Base-by-base conservation (phyloP, 2,329 filamentous ascomycete genomes). In the Fusarium robinianum region DNA sequence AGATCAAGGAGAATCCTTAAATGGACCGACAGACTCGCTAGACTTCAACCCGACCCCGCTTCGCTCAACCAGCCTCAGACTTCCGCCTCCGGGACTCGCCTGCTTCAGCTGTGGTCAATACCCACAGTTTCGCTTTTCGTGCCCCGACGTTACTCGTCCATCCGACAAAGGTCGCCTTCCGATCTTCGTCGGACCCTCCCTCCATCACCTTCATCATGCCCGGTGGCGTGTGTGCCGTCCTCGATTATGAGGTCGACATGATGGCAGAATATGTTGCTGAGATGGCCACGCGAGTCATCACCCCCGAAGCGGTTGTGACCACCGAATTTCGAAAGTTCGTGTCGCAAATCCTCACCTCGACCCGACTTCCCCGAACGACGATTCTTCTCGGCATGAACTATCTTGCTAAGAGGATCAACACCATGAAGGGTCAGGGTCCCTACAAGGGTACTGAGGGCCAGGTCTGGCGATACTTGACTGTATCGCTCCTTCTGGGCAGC, bases 201-300 rank as follows among this genome's bases (percentile, higher is more conserved):
- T 26, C 24, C 19, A 49, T 53, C 53, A 63, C 62, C 57, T 63
- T 61, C 73, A 82, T 72, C 63, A 83, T 83, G 80, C 75, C 80
- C 55, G 90, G 91, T 67, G 91, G 91, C 61, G 91, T 96, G 25
- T 94, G 91, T 61, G 90, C 90, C 63, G 88, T 95, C 72, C 82
- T 96, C 71, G 91, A 96, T 76, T 96, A 96, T 69, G 90, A 96
- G 71, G 92, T 96, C 83, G 90, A 95, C 67, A 78, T 87, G 69
- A 96, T 96, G 91, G 87, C 90, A 53, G 90, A 95, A 67, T 96
- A 95, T 70, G 90, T 96, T 66, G 86, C 89, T 52, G 88, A 95
- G 66, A 95, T 92, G 83, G 84, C 90, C 49, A 79, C 76, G 16
- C 76, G 80, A 30, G 70, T 83, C 22, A 76, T 81, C 27, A 74